Base-by-base conservation (phyloP, 2,329 filamentous ascomycete genomes). In the Ascomycota sp. region DNA sequence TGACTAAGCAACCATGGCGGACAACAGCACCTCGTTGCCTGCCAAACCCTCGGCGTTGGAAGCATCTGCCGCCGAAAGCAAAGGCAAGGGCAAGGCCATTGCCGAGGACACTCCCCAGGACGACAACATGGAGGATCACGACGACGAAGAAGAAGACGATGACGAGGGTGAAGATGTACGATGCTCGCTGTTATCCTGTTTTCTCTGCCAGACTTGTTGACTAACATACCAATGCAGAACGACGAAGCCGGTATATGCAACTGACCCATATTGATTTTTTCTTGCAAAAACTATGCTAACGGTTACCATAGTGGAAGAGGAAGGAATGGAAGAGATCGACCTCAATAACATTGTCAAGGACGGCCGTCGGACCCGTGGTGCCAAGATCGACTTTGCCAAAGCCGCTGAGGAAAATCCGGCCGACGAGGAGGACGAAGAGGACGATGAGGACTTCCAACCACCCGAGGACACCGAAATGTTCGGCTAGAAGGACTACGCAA, bases 301-400 rank as follows among this genome's bases (percentile, higher is more conserved):
- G 33, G 38, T 32, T 13, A 2, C 4, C 7, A 8, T 30, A 43
- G 41, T 36, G 42, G 78, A 80, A 31, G 76, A 78, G 27, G 81
- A 83, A 46, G 77, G 79, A 53, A 69, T 93, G 64, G 80, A 91
- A 50, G 85, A 86, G 57, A 94, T 98, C 51, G 81, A 92, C 50
- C 61, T 69, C 33, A 69, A 69, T 51, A 95, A 95, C 66, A 92
- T 95, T 52, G 73, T 95, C 48, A 52, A 59, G 34, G 67, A 64
- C 39, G 75, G 75, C 38, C 70, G 75, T 44, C 86, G 89, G 54
- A 95, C 86, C 38, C 86, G 86, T 47, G 85, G 85, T 48, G 80
- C 81, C 55, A 67, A 74, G 47, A 94, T 95, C 51, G 81, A 95
- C 64, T 95, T 81, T 57, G 77, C 78, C 45, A 83, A 92, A 61